Evolutionary conservation across 2,329 filamentous ascomycete species (phyloP).

Genomic region (Aureobasidium zeae): DNA sequence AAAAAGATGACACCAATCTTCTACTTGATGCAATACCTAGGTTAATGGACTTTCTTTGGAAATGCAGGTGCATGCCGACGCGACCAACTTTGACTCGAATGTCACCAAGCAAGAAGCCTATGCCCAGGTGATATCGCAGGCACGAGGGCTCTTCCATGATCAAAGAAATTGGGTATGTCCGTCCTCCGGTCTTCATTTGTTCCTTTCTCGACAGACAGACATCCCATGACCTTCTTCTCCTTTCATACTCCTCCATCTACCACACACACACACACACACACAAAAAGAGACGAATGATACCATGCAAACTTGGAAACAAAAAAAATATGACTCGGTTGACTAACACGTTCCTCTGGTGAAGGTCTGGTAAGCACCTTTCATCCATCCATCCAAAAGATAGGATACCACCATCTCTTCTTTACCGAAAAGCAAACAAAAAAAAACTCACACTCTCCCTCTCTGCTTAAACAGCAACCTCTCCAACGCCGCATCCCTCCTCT

Average conservation of each 20-base stretch:
- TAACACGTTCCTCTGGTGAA: too few relatives aligned
- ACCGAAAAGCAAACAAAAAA: background rate
- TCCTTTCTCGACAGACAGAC: background rate
- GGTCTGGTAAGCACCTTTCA: conserved; percentile 20
- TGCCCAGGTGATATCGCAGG: conserved; percentile 62
- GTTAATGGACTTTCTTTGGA: too few relatives aligned
- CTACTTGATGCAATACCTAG: too few relatives aligned
- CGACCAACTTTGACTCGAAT: conserved; percentile 60
- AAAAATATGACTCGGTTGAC: too few relatives aligned
- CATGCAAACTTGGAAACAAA: too few relatives aligned
- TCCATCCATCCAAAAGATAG: background rate
- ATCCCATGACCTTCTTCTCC: too few relatives aligned
- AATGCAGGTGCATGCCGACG: conserved; percentile 73
- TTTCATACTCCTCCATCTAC: too few relatives aligned
- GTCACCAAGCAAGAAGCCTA: conserved; percentile 65
- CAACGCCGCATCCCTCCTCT: conserved; percentile 66
- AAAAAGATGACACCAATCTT: too few relatives aligned
- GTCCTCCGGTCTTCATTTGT: too few relatives aligned
- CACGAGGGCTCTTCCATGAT: conserved; percentile 57
- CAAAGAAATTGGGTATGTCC: conserved; percentile 66
- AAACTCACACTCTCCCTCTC: background rate
- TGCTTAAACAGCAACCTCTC: conserved; percentile 60
- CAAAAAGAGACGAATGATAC: too few relatives aligned
- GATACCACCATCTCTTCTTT: too few relatives aligned
- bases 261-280: too few relatives aligned